phyloP scores from a whole-genome alignment of 129 eudicot species.

The Silybum marianum region DNA sequence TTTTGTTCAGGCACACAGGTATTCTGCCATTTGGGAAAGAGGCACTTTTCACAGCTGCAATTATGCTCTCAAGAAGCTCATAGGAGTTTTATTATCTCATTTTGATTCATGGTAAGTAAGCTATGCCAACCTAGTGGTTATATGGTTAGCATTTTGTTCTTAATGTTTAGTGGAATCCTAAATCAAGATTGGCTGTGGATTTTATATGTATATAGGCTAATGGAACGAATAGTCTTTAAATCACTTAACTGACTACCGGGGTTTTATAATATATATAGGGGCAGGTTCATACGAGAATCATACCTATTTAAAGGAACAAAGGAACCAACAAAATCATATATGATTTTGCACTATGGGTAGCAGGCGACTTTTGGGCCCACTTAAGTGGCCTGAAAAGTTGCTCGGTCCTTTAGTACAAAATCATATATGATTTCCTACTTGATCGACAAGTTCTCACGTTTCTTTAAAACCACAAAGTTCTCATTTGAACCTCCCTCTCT shows the following conservation, averaged over 20 bases:
- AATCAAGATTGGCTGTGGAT: background rate
- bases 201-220: background rate
- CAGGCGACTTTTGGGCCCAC: too few relatives aligned
- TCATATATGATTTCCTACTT: too few relatives aligned
- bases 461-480: too few relatives aligned
- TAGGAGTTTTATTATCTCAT: constrained; percentile 22
- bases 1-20: constrained; percentile 44
- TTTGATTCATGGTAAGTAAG: background rate
- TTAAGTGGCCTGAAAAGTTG: too few relatives aligned
- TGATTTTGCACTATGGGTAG: too few relatives aligned
- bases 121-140: background rate
- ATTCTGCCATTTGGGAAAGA: constrained; percentile 60
- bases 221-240: background rate
- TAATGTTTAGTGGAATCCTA: background rate
- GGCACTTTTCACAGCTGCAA: constrained; percentile 86
- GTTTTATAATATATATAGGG: background rate
- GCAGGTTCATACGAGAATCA: too few relatives aligned
- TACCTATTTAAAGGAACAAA: too few relatives aligned
- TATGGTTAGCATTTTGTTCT: constrained; percentile 8
- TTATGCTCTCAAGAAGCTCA: constrained; percentile 50
- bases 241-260: background rate
- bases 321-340: too few relatives aligned
- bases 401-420: too few relatives aligned
- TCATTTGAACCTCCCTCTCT: too few relatives aligned
- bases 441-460: too few relatives aligned